A percentile compares a stretch with the other conserved stretches of the same genome.
Conservation (phyloP, 2,329 filamentous ascomycete genomes). For the Nannizzia gypsea region DNA sequence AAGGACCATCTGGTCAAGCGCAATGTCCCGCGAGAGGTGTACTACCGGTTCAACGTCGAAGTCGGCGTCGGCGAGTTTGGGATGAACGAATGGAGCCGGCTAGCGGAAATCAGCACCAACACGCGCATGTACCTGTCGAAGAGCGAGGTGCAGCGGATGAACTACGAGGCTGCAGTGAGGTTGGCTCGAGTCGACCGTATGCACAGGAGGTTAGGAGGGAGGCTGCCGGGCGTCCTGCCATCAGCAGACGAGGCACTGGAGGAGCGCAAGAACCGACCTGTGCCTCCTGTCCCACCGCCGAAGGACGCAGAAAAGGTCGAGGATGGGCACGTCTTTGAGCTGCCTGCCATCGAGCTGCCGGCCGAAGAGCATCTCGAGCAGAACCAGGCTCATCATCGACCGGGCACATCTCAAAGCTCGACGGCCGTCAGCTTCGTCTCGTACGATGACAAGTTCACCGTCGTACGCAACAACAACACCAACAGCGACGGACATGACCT, state of each 20-base stretch:
- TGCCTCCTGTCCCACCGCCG: constrained; percentile 7
- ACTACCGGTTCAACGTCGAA: constrained; percentile 94
- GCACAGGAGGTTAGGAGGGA: constrained; percentile 51
- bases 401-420: constrained; percentile 16
- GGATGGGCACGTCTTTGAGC: constrained; percentile 20
- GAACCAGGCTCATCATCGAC: constrained; percentile 21
- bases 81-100: constrained; percentile 94
- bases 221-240: constrained; percentile 28
- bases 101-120: constrained; percentile 90
- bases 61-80: constrained; percentile 92
- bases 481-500: constrained; percentile 31
- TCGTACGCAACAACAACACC: constrained; percentile 46
- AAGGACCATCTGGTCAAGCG: constrained; percentile 64
- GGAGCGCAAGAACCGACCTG: constrained; percentile 7
- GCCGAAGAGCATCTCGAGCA: constrained; percentile 39
- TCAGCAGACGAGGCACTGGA: constrained; percentile 11
- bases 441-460: constrained; percentile 56
- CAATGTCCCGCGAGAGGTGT: constrained; percentile 75
- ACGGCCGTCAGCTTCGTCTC: constrained; percentile 33
- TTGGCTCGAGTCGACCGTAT: constrained; percentile 72
- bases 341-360: constrained; percentile 46
- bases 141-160: constrained; percentile 63
- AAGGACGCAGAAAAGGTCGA: constrained; percentile 6
- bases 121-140: constrained; percentile 73
- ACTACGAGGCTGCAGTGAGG: constrained; percentile 63